phyloP scores from a whole-genome alignment of 768 basidiomycete species.

The Phaeotremella skinneri region DNA sequence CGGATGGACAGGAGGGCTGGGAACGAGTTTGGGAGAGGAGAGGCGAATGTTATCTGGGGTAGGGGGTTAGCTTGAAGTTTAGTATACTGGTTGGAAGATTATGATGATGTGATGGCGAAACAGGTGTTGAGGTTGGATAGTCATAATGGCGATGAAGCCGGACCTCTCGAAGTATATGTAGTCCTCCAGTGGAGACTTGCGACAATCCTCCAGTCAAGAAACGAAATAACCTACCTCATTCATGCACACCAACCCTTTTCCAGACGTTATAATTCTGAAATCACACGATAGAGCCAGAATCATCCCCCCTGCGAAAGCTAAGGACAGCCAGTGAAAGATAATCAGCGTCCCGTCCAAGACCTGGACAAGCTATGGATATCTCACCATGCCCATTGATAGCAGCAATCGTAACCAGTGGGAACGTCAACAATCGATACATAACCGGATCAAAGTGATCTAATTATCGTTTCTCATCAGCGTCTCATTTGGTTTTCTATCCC shows the following conservation, averaged over 20 bases:
- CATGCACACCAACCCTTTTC: conserved; percentile 85
- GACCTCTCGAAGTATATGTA: neutral
- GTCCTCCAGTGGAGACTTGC: neutral
- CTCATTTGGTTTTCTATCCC: neutral
- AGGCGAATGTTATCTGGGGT: conserved; percentile 70
- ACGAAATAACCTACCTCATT: conserved; percentile 81
- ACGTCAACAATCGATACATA: conserved; percentile 62
- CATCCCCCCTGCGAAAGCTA: conserved; percentile 76
- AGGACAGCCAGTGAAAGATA: neutral
- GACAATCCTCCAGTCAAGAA: no score
- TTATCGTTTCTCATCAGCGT: neutral
- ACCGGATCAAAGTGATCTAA: conserved; percentile 74
- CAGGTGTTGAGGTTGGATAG: no score
- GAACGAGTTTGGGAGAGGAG: conserved; percentile 72
- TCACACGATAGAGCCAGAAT: conserved; percentile 79
- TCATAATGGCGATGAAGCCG: no score
- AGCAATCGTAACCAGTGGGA: conserved; percentile 40
- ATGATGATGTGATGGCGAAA: neutral
- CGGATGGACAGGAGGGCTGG: conserved; percentile 65
- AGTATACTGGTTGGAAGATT: neutral
- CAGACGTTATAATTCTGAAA: conserved; percentile 84
- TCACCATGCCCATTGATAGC: conserved; percentile 51
- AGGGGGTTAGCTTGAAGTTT: no score
- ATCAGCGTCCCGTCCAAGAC: neutral
- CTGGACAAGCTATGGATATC: conserved; percentile 7